These are phyloP conservation scores for Tetrahymena elliotti DNA, from an alignment of 73 alveolate species.

Conservation along the genomic window DNA sequence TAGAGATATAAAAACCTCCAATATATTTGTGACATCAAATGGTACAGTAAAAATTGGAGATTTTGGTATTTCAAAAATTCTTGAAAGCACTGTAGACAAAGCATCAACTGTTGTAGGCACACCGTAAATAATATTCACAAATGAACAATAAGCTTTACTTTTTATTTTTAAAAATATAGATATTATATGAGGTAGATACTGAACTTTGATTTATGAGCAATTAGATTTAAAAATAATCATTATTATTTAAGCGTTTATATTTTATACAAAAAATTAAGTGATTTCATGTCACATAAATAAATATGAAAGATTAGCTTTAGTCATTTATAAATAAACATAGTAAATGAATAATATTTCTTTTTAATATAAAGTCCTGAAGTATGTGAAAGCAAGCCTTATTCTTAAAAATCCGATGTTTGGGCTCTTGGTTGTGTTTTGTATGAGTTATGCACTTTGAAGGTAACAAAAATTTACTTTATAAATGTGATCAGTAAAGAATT, in stretches of 20 bases:
- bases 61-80: conserved; percentile 92
- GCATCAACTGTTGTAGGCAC: conserved; percentile 95
- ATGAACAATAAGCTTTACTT: neutral
- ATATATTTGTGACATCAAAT: conserved; percentile 88
- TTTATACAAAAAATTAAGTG: too few relatives aligned
- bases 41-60: conserved; percentile 93
- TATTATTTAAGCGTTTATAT: too few relatives aligned
- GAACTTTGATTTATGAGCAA: neutral
- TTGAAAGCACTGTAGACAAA: conserved; percentile 74
- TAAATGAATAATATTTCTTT: neutral
- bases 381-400: conserved; percentile 89
- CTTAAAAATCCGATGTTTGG: conserved; percentile 95
- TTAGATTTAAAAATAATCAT: too few relatives aligned
- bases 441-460: conserved; percentile 85
- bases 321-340: neutral
- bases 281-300: too few relatives aligned
- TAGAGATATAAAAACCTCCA: conserved; percentile 90
- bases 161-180: neutral
- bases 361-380: conserved; percentile 57
- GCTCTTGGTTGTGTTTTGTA: conserved; percentile 95
- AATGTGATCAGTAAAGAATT: neutral
- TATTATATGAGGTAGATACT: conserved; percentile 36
- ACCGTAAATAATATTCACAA: conserved; percentile 62
- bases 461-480: neutral
- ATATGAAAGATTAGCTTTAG: neutral